These are phyloP conservation scores for Stephania yunnanensis DNA, from an alignment of 164 flowering plant species.

Conservation along the genomic window DNA sequence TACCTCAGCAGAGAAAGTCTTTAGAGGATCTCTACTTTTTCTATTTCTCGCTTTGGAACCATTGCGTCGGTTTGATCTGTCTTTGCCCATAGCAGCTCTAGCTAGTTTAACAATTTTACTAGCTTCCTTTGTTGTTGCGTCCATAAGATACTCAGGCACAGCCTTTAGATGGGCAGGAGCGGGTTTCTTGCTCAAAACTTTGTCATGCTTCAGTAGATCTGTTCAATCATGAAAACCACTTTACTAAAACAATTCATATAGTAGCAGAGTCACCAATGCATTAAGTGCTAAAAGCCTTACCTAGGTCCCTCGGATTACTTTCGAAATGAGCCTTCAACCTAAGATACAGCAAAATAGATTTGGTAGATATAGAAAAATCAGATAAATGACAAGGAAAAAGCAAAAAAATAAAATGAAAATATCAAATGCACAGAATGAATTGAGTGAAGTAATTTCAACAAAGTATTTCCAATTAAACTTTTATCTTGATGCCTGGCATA, in stretches of 20 bases:
- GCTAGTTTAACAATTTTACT: slow-evolving; percentile 83
- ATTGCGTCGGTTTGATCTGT: slow-evolving; percentile 28
- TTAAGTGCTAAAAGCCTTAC: slow-evolving; percentile 31
- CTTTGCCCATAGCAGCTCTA: slow-evolving; percentile 84
- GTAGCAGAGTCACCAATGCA: background rate
- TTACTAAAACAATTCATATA: background rate
- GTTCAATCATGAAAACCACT: slow-evolving; percentile 20
- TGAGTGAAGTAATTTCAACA: background rate
- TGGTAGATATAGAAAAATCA: slow-evolving; percentile 4
- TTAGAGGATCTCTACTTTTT: slow-evolving; percentile 71
- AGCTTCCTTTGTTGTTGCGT: slow-evolving; percentile 74
- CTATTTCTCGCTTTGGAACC: slow-evolving; percentile 42
- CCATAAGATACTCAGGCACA: slow-evolving; percentile 86
- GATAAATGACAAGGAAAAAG: background rate
- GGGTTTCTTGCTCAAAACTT: slow-evolving; percentile 69
- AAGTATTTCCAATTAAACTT: background rate
- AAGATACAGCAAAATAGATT: slow-evolving; percentile 7
- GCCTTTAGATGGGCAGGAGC: slow-evolving; percentile 65
- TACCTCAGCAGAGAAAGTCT: slow-evolving; percentile 75
- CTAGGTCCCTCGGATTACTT: slow-evolving; percentile 79
- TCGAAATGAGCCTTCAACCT: slow-evolving; percentile 97
- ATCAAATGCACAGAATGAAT: background rate
- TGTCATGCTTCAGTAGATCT: slow-evolving; percentile 96
- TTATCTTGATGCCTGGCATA: background rate
- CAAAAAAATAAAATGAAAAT: background rate